phyloP scores from a whole-genome alignment of 257 asterid species.

The Solanum clarkiae region DNA sequence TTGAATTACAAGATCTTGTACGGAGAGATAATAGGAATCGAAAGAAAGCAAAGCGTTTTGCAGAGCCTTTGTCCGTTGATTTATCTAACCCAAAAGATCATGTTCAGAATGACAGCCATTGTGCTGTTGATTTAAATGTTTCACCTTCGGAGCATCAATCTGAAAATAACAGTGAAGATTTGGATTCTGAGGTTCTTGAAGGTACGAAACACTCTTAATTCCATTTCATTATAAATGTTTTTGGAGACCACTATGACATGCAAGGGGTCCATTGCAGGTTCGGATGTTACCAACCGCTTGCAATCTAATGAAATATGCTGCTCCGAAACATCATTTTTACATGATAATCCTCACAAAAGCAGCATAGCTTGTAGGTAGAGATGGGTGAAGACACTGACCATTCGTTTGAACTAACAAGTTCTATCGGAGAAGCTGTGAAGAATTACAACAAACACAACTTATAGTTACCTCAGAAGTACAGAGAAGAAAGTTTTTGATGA shows the following conservation, averaged over 20 bases:
- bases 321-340: constrained; percentile 30
- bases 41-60: constrained; percentile 26
- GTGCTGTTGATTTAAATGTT: constrained; percentile 3
- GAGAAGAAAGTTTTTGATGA: background rate
- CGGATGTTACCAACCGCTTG: constrained; percentile 16
- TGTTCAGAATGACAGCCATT: constrained; percentile 4
- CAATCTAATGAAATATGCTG: constrained; percentile 19
- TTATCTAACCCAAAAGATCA: constrained; percentile 13
- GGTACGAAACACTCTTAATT: constrained; percentile 18
- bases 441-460: background rate
- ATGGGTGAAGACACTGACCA: background rate
- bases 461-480: background rate
- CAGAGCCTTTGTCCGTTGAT: constrained; percentile 32
- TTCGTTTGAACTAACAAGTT: background rate
- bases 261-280: constrained; percentile 20
- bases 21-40: constrained; percentile 42
- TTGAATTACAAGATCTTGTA: constrained; percentile 18
- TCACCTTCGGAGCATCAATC: constrained; percentile 10
- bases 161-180: constrained; percentile 20
- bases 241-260: background rate
- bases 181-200: constrained; percentile 23
- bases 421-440: background rate
- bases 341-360: constrained; percentile 30
- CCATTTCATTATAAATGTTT: background rate
- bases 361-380: constrained; percentile 48